Conservation (phyloP, 176 grass and related monocot genomes). For the Raddia distichophylla region DNA sequence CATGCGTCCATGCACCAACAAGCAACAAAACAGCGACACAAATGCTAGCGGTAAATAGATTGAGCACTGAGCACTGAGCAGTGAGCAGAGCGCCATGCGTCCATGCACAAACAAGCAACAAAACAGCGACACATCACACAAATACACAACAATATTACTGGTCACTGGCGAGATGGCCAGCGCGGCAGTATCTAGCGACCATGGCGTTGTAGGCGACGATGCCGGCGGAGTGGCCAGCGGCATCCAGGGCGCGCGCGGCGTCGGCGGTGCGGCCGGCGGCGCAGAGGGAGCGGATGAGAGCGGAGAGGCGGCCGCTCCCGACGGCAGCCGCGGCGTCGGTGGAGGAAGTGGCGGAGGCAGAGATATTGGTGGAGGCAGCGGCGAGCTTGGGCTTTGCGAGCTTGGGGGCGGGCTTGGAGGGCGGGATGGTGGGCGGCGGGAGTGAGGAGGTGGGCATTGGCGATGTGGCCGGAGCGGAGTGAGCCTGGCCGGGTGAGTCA, state of each 20-base stretch:
- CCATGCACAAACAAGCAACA: no score
- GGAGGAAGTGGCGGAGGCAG: not conserved
- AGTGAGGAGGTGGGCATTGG: conserved; percentile 43
- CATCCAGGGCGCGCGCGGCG: conserved; percentile 31
- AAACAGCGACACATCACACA: no score
- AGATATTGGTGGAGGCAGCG: not conserved
- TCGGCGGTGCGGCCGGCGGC: conserved; percentile 36
- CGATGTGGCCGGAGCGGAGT: not conserved
- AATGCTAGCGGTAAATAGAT: no score
- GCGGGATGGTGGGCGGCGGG: conserved; percentile 30
- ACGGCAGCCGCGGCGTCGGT: not conserved
- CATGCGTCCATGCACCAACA: no score
- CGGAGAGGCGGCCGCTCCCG: conserved; percentile 31
- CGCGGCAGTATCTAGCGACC: conserved; percentile 46
- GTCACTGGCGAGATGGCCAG: conserved; percentile 33
- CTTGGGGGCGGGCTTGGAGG: conserved; percentile 27
- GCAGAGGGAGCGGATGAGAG: conserved; percentile 48
- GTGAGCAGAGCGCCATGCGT: no score
- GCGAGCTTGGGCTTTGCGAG: conserved; percentile 11
- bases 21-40: no score
- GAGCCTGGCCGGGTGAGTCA: not conserved
- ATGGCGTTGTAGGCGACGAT: conserved; percentile 53
- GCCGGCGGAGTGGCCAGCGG: conserved; percentile 31
- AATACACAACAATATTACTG: no score
- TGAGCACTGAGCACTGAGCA: no score